Evolutionary conservation across 1,284 basidiomycete species (phyloP).

Genomic region (Ceratobasidium sp.): DNA sequence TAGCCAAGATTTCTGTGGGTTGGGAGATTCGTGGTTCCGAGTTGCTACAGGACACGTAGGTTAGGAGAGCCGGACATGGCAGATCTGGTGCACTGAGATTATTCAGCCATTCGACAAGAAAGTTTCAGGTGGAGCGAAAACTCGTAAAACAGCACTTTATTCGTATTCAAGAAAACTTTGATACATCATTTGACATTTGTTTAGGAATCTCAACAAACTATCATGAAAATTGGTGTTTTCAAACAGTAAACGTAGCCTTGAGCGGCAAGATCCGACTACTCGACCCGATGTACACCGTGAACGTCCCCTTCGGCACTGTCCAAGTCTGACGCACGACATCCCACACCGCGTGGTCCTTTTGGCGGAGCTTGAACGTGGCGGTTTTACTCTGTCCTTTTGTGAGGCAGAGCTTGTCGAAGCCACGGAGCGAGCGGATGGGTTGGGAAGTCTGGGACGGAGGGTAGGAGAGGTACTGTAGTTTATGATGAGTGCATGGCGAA

Average conservation of each 20-base stretch:
- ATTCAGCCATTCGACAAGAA: no score
- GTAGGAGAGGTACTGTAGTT: constrained; percentile 19
- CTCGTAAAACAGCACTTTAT: no score
- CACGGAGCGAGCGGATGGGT: constrained; percentile 26
- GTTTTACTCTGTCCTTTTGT: constrained; percentile 33
- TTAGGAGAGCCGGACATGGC: no score
- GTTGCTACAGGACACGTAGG: no score
- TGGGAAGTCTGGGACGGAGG: constrained; percentile 29
- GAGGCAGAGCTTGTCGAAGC: constrained; percentile 42
- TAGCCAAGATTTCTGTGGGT: no score
- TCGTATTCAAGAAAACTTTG: no score
- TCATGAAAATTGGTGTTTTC: no score
- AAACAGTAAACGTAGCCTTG: constrained; percentile 29
- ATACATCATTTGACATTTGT: no score
- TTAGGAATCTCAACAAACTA: no score
- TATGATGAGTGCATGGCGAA: neutral
- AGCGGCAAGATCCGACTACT: constrained; percentile 32
- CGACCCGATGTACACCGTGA: constrained; percentile 25
- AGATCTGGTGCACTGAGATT: no score
- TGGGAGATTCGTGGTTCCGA: no score
- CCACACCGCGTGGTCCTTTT: constrained; percentile 41
- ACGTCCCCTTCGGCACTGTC: constrained; percentile 40
- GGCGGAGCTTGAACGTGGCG: constrained; percentile 37
- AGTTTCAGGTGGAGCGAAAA: no score
- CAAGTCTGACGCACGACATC: constrained; percentile 38